Base-by-base conservation (phyloP, 345 rosid species). In the Erucastrum elatum region DNA sequence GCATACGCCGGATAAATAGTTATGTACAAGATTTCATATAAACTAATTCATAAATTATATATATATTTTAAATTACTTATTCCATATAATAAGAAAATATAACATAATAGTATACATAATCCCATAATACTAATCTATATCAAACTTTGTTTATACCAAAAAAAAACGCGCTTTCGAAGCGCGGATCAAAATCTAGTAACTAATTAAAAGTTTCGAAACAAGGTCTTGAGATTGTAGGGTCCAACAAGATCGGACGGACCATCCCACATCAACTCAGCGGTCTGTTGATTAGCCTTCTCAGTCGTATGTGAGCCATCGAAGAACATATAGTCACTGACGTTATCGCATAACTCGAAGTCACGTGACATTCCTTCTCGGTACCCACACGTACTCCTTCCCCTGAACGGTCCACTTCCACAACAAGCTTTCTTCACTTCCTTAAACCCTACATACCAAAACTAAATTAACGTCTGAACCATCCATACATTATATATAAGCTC, bases 341-440 rank as follows among this genome's bases (percentile, higher is more conserved):
- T 75, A 33, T 80, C 83, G 25, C 83, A 80, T 59, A 80, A 41
- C 31, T 75, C 76, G 39, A 69, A 75, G 13, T 41, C 72, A 31
- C 62, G 41, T 0, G 76, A 74, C 13, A 31, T 15, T 76, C 75
- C 83, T 62, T 53, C 13, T 66, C 61, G 70, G 30, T 77, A 80
- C 11, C 87, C 84, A 72, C 98, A 90, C 81, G 92, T 91, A 26
- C 64, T 76, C 4, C 85, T 84, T 75, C 96, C 98, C 76, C 91
- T 72, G 56, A 58, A 87, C 31, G 33, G 44, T 33, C 96, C 96
- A 27, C 86, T 80, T 7, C 98, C 98, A 66, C 97, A 91, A 59
- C 93, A 94, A 46, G 93, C 96, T 39, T 61, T 66, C 66, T 81
- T 81, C 35, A 86, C 98, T 75, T 87, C 85, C 76, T 79, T 84